Conservation (phyloP, 2,329 filamentous ascomycete genomes). For the Hymenoscyphus infarciens region DNA sequence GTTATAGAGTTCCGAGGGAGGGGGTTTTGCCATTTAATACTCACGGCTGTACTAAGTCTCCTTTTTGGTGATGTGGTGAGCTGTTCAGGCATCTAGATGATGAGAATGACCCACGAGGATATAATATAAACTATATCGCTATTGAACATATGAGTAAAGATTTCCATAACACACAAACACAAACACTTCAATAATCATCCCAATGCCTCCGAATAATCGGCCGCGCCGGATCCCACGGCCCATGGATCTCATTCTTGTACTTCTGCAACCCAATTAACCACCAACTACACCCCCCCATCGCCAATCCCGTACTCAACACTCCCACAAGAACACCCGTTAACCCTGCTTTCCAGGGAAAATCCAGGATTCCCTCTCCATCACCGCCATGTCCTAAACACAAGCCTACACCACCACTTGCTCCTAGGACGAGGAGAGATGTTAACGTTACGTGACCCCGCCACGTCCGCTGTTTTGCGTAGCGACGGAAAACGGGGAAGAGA, state of each 20-base stretch:
- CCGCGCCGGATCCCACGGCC: conserved; percentile 93
- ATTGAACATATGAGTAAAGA: too few relatives aligned
- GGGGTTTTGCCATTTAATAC: too few relatives aligned
- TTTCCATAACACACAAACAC: too few relatives aligned
- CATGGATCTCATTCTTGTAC: conserved; percentile 98
- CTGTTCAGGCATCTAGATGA: too few relatives aligned
- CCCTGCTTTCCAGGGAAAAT: conserved; percentile 33
- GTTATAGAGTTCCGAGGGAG: too few relatives aligned
- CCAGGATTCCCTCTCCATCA: conserved; percentile 54
- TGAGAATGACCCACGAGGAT: too few relatives aligned
- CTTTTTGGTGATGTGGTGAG: too few relatives aligned
- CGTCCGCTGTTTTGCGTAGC: conserved; percentile 76
- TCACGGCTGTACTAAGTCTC: too few relatives aligned
- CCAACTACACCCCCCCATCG: conserved; percentile 94
- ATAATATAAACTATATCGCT: too few relatives aligned
- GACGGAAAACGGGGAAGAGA: conserved; percentile 93
- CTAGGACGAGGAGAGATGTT: conserved; percentile 71
- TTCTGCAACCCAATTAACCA: conserved; percentile 96
- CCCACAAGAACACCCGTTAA: conserved; percentile 71
- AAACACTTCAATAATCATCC: conserved; percentile 34
- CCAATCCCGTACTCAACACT: conserved; percentile 67
- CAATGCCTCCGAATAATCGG: conserved; percentile 70
- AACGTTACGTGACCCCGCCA: conserved; percentile 77
- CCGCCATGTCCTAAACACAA: conserved; percentile 49
- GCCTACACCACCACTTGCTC: conserved; percentile 75